These are phyloP conservation scores for Eucalyptus decipiens DNA, from an alignment of 345 rosid genomes.

Conservation along the genomic window DNA sequence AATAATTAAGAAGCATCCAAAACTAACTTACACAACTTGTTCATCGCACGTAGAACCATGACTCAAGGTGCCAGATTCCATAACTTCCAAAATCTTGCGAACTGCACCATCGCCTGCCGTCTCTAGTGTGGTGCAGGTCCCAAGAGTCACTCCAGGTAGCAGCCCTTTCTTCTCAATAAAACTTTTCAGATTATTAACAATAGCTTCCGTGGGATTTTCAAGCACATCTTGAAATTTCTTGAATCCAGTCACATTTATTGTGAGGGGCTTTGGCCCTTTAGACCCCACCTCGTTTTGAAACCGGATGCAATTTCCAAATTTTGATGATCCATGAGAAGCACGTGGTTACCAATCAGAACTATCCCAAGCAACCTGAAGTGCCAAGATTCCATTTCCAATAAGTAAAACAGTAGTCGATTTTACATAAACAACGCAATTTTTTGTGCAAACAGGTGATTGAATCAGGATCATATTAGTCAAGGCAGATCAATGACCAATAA, in stretches of 20 bases:
- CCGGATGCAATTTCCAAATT: constrained; percentile 21
- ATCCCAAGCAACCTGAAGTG: not conserved
- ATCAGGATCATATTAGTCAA: not conserved
- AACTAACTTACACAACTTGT: constrained; percentile 60
- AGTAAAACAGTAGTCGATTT: not conserved
- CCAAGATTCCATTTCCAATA: not conserved
- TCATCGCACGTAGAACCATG: constrained; percentile 3
- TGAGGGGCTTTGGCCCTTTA: constrained; percentile 50
- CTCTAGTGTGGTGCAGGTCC: constrained; percentile 68
- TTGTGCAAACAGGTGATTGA: not conserved
- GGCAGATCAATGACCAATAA: not conserved
- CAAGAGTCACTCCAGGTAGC: constrained; percentile 53
- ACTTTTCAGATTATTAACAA: constrained; percentile 42
- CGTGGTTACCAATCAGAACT: not conserved
- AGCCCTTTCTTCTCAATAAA: constrained; percentile 40
- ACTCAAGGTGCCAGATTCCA: constrained; percentile 38
- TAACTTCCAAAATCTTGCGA: constrained; percentile 33
- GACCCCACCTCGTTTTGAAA: constrained; percentile 43
- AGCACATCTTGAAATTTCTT: constrained; percentile 67
- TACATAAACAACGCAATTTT: not conserved
- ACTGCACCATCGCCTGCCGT: constrained; percentile 67
- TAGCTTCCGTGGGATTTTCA: constrained; percentile 66
- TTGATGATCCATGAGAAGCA: not conserved
- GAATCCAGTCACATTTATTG: constrained; percentile 67
- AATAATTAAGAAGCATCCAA: not conserved